phyloP scores from a whole-genome alignment of 306 rosid genomes.

The Oxytropis ochrocephala region DNA sequence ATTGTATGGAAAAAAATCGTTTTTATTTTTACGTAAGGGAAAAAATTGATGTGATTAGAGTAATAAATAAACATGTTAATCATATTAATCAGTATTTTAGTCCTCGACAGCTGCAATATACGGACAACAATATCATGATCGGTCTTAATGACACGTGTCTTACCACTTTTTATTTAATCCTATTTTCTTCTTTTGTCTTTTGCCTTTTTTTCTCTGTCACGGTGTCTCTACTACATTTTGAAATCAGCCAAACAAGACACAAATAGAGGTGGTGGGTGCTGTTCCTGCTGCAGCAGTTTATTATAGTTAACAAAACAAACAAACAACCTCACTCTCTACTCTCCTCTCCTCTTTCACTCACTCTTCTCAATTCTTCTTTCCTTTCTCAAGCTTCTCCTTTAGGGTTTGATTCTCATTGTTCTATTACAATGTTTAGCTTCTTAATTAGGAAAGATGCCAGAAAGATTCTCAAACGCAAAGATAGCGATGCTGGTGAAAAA shows the following conservation, averaged over 20 bases:
- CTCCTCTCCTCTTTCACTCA: neutral
- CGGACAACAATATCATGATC: constrained; percentile 40
- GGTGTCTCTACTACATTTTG: neutral
- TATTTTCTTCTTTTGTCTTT: neutral
- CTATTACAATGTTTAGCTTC: constrained; percentile 57
- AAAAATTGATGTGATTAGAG: too few relatives aligned
- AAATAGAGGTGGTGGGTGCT: neutral
- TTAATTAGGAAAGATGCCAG: constrained; percentile 58
- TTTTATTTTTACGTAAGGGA: too few relatives aligned
- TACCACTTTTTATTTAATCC: neutral
- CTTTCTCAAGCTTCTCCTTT: neutral
- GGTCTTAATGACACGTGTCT: constrained; percentile 36
- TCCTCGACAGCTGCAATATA: constrained; percentile 33
- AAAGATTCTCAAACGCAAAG: constrained; percentile 92
- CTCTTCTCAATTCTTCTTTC: neutral
- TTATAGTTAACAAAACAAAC: neutral
- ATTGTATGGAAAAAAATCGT: too few relatives aligned
- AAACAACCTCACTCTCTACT: neutral
- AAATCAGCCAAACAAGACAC: constrained; percentile 13
- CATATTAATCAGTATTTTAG: neutral
- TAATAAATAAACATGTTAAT: too few relatives aligned
- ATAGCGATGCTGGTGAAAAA: constrained; percentile 92
- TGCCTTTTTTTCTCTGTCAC: neutral
- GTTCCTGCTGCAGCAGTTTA: neutral
- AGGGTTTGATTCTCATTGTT: constrained; percentile 12